phyloP scores from a whole-genome alignment of 768 basidiomycete species.

The Termitomyces bulborhizus region DNA sequence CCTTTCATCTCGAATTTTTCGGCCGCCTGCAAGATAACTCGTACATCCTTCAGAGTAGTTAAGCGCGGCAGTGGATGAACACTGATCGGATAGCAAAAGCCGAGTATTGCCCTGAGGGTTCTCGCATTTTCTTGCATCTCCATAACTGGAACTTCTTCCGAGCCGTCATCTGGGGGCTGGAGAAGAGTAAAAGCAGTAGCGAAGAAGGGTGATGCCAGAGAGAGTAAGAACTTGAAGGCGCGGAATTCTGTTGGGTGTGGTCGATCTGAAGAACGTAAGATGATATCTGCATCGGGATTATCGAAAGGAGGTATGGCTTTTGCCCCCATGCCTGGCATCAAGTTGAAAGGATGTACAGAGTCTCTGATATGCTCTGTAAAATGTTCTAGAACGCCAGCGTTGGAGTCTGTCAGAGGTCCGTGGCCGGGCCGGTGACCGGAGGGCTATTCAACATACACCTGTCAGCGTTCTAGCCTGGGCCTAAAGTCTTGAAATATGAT shows the following conservation, averaged over 20 bases:
- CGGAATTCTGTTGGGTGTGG: slow-evolving; percentile 37
- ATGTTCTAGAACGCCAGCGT: too few species aligned
- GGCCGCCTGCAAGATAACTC: slow-evolving; percentile 36
- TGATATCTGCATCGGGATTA: slow-evolving; percentile 42
- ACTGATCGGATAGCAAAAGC: slow-evolving; percentile 44
- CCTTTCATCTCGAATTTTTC: slow-evolving; percentile 47
- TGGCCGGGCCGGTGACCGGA: not conserved
- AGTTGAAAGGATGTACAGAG: too few species aligned
- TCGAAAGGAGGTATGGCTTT: slow-evolving; percentile 34
- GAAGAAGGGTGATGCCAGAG: slow-evolving; percentile 56
- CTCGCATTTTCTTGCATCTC: slow-evolving; percentile 40
- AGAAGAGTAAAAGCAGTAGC: slow-evolving; percentile 49
- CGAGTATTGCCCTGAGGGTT: slow-evolving; percentile 35
- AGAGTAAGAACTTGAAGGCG: slow-evolving; percentile 48
- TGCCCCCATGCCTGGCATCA: not conserved
- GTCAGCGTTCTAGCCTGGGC: too few species aligned
- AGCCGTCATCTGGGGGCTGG: slow-evolving; percentile 27
- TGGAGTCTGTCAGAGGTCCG: too few species aligned
- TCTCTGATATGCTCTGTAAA: too few species aligned
- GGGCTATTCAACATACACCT: not conserved
- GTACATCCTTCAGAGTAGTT: slow-evolving; percentile 33
- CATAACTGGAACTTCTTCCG: slow-evolving; percentile 34
- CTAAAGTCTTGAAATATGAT: not conserved
- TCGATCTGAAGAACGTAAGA: slow-evolving; percentile 48
- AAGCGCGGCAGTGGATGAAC: slow-evolving; percentile 23